A percentile compares a stretch with the other conserved stretches of the same genome.
Evolutionary conservation across 2,329 filamentous ascomycete species (phyloP).

Genomic region (Colletotrichum gloeosporioides): DNA sequence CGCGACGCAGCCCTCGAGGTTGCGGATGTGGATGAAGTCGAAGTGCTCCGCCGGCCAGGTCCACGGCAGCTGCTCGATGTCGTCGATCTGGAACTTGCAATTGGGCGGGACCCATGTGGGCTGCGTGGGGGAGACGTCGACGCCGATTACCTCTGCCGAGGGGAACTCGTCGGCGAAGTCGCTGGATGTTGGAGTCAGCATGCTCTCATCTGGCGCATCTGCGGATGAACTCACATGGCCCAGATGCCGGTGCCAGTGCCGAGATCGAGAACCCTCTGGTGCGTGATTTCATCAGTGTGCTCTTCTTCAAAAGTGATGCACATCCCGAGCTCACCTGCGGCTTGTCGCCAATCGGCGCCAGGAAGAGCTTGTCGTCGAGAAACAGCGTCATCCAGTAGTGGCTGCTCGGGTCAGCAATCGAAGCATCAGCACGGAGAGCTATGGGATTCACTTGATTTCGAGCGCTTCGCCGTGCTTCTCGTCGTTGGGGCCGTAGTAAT

Average conservation of each 20-base stretch:
- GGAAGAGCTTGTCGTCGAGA: constrained; percentile 23
- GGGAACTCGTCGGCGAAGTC: constrained; percentile 52
- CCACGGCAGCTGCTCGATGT: constrained; percentile 55
- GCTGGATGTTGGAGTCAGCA: constrained; percentile 34
- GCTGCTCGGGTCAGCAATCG: not conserved
- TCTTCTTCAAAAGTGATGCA: not conserved
- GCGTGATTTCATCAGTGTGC: not conserved
- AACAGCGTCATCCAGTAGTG: constrained; percentile 30
- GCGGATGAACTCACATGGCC: constrained; percentile 37
- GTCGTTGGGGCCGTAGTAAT: constrained; percentile 33
- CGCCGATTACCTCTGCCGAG: constrained; percentile 48
- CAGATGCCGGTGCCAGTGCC: constrained; percentile 50
- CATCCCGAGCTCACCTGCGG: not conserved
- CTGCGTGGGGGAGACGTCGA: constrained; percentile 62
- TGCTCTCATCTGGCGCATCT: too few species aligned
- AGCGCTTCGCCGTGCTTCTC: constrained; percentile 29
- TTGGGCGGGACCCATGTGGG: constrained; percentile 64
- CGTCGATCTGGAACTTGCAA: constrained; percentile 69
- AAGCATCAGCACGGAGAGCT: too few species aligned
- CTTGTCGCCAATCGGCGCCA: constrained; percentile 3
- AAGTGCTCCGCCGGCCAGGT: constrained; percentile 54
- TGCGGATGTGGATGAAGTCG: constrained; percentile 64
- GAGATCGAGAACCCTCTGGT: constrained; percentile 44
- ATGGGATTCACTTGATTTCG: constrained; percentile 19
- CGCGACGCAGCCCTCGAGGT: constrained; percentile 57